These are phyloP conservation scores for Alternaria viburni DNA, from an alignment of 2,329 filamentous ascomycete genomes.

Conservation along the genomic window DNA sequence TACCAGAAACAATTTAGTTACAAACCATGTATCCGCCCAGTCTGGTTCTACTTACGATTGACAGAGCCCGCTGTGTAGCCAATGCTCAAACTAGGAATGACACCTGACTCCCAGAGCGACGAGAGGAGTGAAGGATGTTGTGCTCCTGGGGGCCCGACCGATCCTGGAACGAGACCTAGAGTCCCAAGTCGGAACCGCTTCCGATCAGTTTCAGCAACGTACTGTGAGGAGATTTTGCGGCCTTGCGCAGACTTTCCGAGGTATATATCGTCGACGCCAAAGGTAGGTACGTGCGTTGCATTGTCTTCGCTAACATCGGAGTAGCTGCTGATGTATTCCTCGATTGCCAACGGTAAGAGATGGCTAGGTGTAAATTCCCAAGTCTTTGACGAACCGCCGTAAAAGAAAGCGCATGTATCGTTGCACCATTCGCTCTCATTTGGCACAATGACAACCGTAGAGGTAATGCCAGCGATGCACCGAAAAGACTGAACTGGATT, in stretches of 20 bases:
- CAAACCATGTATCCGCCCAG: conserved; percentile 6
- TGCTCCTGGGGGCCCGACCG: not conserved
- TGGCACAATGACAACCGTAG: not conserved
- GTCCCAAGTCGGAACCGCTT: not conserved
- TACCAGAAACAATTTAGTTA: not conserved
- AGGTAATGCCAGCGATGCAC: not conserved
- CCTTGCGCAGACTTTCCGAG: not conserved
- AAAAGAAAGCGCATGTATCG: conserved; percentile 42
- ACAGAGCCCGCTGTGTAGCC: conserved; percentile 29
- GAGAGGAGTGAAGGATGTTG: not conserved
- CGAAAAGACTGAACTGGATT: conserved; percentile 37
- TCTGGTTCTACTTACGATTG: conserved; percentile 18
- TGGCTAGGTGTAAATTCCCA: not conserved
- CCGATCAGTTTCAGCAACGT: not conserved
- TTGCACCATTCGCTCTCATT: not conserved
- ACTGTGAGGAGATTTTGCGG: not conserved
- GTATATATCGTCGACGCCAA: not conserved
- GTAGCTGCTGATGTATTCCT: not conserved
- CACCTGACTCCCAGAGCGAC: conserved; percentile 43
- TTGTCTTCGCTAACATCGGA: not conserved
- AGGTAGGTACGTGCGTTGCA: rapidly evolving
- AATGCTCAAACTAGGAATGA: conserved; percentile 25
- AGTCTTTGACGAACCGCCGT: conserved; percentile 19
- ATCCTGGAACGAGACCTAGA: not conserved
- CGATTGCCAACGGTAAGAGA: not conserved